These are phyloP conservation scores for Trametes cubensis DNA, from an alignment of 768 basidiomycete genomes.

Conservation along the genomic window DNA sequence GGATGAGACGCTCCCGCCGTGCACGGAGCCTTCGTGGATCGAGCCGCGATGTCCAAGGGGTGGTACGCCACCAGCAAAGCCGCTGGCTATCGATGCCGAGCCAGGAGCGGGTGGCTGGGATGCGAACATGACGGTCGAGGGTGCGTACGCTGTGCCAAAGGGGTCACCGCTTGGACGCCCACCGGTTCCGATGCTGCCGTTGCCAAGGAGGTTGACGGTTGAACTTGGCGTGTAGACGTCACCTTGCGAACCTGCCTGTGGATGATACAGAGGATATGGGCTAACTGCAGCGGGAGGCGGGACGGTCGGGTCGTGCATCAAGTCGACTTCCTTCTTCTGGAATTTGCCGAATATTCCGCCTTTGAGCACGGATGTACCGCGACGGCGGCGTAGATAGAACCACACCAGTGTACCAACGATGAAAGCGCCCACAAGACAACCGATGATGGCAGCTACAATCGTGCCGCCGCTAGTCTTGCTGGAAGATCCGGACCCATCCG, in stretches of 20 bases:
- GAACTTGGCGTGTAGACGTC: conserved; percentile 16
- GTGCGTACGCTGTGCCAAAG: background rate
- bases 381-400: conserved; percentile 26
- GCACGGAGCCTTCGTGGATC: background rate
- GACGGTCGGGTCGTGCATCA: conserved; percentile 13
- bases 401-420: conserved; percentile 26
- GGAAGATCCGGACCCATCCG: conserved; percentile 11
- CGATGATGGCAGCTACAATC: conserved; percentile 29
- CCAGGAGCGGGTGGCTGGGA: background rate
- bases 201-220: conserved; percentile 9
- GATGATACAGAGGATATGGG: conserved; percentile 24
- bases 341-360: conserved; percentile 13
- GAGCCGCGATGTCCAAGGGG: too few species aligned
- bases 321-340: conserved; percentile 22
- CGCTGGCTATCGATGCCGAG: too few species aligned
- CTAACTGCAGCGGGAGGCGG: conserved; percentile 19
- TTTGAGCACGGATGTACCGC: conserved; percentile 2
- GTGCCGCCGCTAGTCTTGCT: conserved; percentile 19
- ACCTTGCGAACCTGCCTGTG: background rate
- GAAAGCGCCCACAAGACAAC: conserved; percentile 25
- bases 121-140: conserved; percentile 11
- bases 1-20: conserved; percentile 15
- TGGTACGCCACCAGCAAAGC: too few species aligned
- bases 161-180: background rate
- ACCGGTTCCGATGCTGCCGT: background rate